phyloP scores from a whole-genome alignment of 108 stramenopile species.

The Aurantiochytrium sp. region DNA sequence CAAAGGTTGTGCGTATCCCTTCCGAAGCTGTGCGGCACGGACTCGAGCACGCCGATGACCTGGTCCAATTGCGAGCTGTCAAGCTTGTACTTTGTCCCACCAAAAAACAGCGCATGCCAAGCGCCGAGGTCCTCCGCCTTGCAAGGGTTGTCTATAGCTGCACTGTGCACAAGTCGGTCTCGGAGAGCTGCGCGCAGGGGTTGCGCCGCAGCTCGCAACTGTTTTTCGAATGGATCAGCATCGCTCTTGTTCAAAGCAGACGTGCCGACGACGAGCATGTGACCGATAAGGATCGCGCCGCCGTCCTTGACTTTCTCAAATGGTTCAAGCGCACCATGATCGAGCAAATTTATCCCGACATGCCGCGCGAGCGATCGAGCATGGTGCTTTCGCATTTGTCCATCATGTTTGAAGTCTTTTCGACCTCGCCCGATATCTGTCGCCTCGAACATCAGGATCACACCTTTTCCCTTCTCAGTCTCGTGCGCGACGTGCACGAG shows the following conservation, averaged over 20 bases:
- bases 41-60: background rate
- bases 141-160: background rate
- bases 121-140: background rate
- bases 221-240: slow-evolving; percentile 1
- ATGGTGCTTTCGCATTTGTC: background rate
- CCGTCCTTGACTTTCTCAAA: background rate
- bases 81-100: background rate
- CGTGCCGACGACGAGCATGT: background rate
- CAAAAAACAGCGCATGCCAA: background rate
- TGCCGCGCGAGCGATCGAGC: background rate
- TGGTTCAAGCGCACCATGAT: slow-evolving; percentile 5
- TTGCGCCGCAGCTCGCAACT: background rate
- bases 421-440: background rate
- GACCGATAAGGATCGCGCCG: background rate
- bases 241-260: background rate
- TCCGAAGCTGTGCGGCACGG: background rate
- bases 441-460: background rate
- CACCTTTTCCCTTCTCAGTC: background rate
- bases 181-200: background rate
- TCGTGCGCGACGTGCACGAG: background rate
- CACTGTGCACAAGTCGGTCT: background rate
- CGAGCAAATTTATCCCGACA: background rate
- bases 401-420: background rate
- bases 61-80: background rate
- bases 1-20: background rate